Evolutionary conservation across 73 alveolate genomes (phyloP), one percentile per base, ranked within the genome.

Genomic region (Paramecium primaurelia): DNA sequence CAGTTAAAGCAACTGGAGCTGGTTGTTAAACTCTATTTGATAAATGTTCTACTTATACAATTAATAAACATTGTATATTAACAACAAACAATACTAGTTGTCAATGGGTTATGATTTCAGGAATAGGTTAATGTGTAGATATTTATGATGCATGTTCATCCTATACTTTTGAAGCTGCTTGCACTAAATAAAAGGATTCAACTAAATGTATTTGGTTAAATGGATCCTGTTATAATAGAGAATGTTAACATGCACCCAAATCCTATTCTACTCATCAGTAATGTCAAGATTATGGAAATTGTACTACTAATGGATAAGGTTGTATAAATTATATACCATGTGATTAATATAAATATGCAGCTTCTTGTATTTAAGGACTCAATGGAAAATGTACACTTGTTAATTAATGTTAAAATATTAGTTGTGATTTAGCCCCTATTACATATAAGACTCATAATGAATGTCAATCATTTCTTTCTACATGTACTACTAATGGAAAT

Each of bases 241-340:
- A 37, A 16, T 75, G 88, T 36, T 42, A 40, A 11, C 42, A 75
- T 37, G 88, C 88, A 14, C 88, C 88, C 9, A 75, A 34, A 37
- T 37, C 68, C 2, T 75, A 75, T 45, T 37, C 88, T 3, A 75
- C 88, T 40, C 88, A 75, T 37, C 36, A 34, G 3, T 38, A 75
- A n/a, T 75, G 88, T 75, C n/a, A 37, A 32, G 49, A 37, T 6
- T 75, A 75, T 75, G 42, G 42, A 20, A 75, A 30, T 75, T 75
- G 88, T 45, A 75, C 88, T 16, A 75, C 88, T 3, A 34, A 30
- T 75, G 88, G 88, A 1, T 11, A 40, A 37, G 88, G 88, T 3
- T 75, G 88, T 14, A 75, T 75, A 75, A 34, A 6, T 37, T 75
- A 75, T 16, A 75, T 32, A 11, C 25, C 18, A 3, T 75, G 88